A percentile compares a stretch with the other conserved stretches of the same genome.
Conservation (phyloP, 2,329 filamentous ascomycete species). For the Alternaria dauci region DNA sequence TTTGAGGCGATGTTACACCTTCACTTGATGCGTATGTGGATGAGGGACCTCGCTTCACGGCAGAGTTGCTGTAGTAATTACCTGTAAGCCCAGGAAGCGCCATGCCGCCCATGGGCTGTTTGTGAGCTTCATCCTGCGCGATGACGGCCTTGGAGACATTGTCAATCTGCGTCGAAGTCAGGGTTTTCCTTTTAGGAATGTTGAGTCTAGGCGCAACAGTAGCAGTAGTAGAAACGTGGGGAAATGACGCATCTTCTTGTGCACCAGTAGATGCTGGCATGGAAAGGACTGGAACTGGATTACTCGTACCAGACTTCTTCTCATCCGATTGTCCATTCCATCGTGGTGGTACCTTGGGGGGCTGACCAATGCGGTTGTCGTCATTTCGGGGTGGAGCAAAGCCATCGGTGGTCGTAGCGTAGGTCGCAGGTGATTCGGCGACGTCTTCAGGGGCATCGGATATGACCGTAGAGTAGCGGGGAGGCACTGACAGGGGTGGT, state of each 20-base stretch:
- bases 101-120: slow-evolving; percentile 26
- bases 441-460: slow-evolving; percentile 48
- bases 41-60: slow-evolving; percentile 11
- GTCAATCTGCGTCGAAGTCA: slow-evolving; percentile 54
- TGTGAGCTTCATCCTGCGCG: slow-evolving; percentile 27
- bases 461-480: slow-evolving; percentile 56
- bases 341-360: slow-evolving; percentile 25
- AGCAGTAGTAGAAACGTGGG: slow-evolving; percentile 24
- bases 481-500: slow-evolving; percentile 52
- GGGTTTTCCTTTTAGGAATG: slow-evolving; percentile 56
- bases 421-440: slow-evolving; percentile 51
- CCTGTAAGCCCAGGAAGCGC: slow-evolving; percentile 30
- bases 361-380: slow-evolving; percentile 17
- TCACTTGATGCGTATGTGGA: slow-evolving; percentile 23
- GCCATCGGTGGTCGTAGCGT: slow-evolving; percentile 52
- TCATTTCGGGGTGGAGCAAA: slow-evolving; percentile 43
- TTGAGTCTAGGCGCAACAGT: slow-evolving; percentile 48
- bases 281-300: slow-evolving; percentile 28
- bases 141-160: slow-evolving; percentile 43
- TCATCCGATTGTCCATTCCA: slow-evolving; percentile 38
- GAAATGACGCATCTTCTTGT: slow-evolving; percentile 17
- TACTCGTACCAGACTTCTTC: slow-evolving; percentile 51
- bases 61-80: slow-evolving; percentile 14
- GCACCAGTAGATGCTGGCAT: slow-evolving; percentile 27
- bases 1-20: slow-evolving; percentile 24